phyloP scores from a whole-genome alignment of 768 basidiomycete species.

The Asterophora lycoperdoides region DNA sequence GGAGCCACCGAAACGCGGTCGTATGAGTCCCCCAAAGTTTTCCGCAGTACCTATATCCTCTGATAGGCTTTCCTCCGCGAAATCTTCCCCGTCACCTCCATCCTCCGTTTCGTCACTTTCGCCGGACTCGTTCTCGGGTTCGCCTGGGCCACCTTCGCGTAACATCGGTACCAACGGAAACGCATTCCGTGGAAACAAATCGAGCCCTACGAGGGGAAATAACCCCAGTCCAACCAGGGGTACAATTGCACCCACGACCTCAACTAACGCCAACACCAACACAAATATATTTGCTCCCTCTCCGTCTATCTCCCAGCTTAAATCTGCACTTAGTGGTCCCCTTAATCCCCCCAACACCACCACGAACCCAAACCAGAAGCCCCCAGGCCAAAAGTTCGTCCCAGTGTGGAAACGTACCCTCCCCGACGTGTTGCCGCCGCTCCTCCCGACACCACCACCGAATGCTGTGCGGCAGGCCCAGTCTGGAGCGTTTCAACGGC shows the following conservation, averaged over 20 bases:
- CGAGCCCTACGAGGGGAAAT: neutral
- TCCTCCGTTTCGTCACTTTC: conserved; percentile 17
- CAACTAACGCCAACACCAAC: no score
- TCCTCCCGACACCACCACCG: conserved; percentile 22
- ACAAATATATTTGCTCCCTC: neutral
- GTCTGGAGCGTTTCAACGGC: conserved; percentile 6
- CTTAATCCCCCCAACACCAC: neutral
- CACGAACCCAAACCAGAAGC: neutral
- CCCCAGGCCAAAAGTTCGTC: conserved; percentile 28
- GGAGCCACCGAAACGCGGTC: conserved; percentile 14
- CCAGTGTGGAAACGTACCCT: conserved; percentile 42
- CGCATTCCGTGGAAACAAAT: neutral
- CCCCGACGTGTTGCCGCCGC: conserved; percentile 23
- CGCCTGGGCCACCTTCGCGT: conserved; percentile 11
- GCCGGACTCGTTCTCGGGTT: conserved; percentile 12
- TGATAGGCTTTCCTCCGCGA: conserved; percentile 13
- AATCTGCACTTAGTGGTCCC: conserved; percentile 8
- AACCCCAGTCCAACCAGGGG: neutral
- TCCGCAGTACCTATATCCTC: conserved; percentile 15
- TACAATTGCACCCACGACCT: neutral
- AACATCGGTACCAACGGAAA: neutral
- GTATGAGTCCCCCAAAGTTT: conserved; percentile 21
- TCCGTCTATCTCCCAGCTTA: conserved; percentile 8
- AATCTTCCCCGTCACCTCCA: conserved; percentile 13
- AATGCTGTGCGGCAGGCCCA: conserved; percentile 12